Evolutionary conservation across 441 rosid genomes (phyloP), one percentile per base, ranked within the genome.

Genomic region (Bocquillonia castaneifolia): DNA sequence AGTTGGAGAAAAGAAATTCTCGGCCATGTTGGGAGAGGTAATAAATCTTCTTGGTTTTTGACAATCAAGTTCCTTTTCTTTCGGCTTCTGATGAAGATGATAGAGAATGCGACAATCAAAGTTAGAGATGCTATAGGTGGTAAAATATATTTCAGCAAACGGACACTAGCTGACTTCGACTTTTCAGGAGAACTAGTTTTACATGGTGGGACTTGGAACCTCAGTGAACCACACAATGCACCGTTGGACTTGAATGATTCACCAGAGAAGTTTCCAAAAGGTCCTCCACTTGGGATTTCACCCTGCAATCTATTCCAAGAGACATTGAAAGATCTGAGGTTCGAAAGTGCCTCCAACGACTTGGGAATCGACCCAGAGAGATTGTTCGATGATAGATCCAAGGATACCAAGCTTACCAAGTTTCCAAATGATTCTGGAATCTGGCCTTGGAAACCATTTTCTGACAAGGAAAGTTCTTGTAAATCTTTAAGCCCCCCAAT

Each of bases 1-100:
- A 71, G 75, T 59, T 71, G 64, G 14, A 48, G 77, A 59, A 74
- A 74, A 23, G 87, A 76, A 42, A 83, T 70, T 64, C 69, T 64
- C 9, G 53, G 44, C 64, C 59, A 59, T 13, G 42, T 52, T 31
- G 51, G 47, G 4, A 23, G 2, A 18, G 8, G 10, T 18, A 22
- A 13, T 2, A 48, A 10, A 59, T 32, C 48, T 36, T 48, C 70
- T 58, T 25, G 18, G 5, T 14, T 56, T 0, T 18, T 4, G 13
- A 26, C 22, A 3, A 20, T 42, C 10, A 14, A 15, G 12, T 6
- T 54, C 22, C 8, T n/a, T 1, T 28, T 36, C 42, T 65, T 22
- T 50, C 20, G 53, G 9, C 0, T 32, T 34, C 53, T 18, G n/a
- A 58, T 58, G 23, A 58, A 53, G 10, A 67, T 44, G 50, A 66